phyloP scores from a whole-genome alignment of 257 asterid genomes.

The Fraxinus excelsior region DNA sequence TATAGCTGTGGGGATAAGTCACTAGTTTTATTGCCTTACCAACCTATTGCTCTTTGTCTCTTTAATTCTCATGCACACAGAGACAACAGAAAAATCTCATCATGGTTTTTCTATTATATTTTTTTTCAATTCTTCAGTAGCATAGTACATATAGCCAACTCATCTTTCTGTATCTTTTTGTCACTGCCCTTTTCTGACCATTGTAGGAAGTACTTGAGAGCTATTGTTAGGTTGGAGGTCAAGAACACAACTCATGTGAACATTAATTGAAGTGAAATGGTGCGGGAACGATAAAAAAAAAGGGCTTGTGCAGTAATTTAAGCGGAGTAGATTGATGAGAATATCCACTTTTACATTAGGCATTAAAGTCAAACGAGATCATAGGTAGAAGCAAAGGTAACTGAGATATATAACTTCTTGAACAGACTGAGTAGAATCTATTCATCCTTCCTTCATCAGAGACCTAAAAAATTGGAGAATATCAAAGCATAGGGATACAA shows the following conservation, averaged over 20 bases:
- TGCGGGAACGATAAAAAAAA: too few species aligned
- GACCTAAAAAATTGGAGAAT: background rate
- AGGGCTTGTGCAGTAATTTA: background rate
- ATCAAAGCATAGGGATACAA: background rate
- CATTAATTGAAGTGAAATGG: too few species aligned
- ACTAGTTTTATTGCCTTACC: constrained; percentile 26
- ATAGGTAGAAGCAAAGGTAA: background rate
- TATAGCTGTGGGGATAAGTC: constrained; percentile 40
- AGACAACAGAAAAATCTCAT: constrained; percentile 23
- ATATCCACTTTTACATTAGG: constrained; percentile 11
- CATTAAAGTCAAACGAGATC: background rate
- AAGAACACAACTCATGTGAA: constrained; percentile 9
- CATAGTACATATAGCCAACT: constrained; percentile 40
- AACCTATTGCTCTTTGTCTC: constrained; percentile 25
- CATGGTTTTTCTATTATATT: constrained; percentile 4
- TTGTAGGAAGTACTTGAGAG: constrained; percentile 18
- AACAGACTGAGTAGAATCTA: background rate
- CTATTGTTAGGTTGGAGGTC: constrained; percentile 27
- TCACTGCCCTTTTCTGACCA: constrained; percentile 22
- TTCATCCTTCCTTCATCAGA: background rate
- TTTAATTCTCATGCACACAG: constrained; percentile 40
- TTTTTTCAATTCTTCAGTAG: constrained; percentile 16
- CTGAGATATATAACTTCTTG: background rate
- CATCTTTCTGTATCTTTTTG: constrained; percentile 28
- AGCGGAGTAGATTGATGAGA: constrained; percentile 24